Base-by-base conservation (phyloP, 2,329 filamentous ascomycete species). In the Arthroderma sp. region DNA sequence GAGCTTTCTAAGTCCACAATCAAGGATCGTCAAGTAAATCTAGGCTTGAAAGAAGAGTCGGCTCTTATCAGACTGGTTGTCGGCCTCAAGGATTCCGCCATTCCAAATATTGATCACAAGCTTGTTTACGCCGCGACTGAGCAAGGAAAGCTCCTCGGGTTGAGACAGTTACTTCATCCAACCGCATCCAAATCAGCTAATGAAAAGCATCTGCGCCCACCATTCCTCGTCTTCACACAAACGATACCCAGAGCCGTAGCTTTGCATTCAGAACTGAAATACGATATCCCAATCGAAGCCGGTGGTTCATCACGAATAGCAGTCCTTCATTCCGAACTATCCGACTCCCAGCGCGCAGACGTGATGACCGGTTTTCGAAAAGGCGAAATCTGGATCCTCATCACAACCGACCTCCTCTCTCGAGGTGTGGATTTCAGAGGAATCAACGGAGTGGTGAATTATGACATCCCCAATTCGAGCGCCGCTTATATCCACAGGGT, bases 361-460 rank as follows among this genome's bases (percentile, higher is more conserved):
- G 83, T 95, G 54, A 94, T 98, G 82, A 78, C 86, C 44, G 79
- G 80, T 15, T 96, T 98, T 70, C 81, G 91, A 32, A 80, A 80
- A 31, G 91, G 88, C 51, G 87, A 96, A 59, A 82, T 96, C 50
- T 98, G 91, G 91, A 80, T 96, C 5, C 73, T 98, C 32, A 91
- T 98, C 60, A 96, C 91, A 0, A 98, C 91, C 0, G 91, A 98
- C 59, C 76, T 98, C 5, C 72, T 98, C 7, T 83, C 88, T 10
- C 83, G 91, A 31, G 91, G 91, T 15, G 81, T 98, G 36, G 91
- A 98, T 64, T 95, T 98, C 68, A 80, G 84, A 6, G 91, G 91
- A 41, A 81, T 98, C 51, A 95, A 95, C 57, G 87, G 88, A 38
- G 88, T 98, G 0, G 84, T 98, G 42, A 98, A 96, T 66, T 98